Conservation (phyloP, 345 rosid species). For the Capsella bursapastoris region DNA sequence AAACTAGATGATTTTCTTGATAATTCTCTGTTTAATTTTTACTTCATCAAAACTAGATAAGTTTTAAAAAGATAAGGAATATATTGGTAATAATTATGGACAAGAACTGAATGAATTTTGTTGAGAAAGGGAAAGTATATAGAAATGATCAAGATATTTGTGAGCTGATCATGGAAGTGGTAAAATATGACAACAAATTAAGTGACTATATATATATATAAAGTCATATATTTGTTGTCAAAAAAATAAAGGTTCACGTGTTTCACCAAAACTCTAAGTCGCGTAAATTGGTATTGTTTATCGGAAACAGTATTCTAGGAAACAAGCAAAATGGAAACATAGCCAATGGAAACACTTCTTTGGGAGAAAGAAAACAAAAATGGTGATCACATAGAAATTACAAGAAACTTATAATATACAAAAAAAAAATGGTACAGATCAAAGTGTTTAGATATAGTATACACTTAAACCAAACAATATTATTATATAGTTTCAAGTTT, state of each 20-base stretch:
- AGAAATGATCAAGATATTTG: neutral
- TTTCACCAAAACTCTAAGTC: neutral
- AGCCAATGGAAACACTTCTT: neutral
- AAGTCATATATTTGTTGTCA: neutral
- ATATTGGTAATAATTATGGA: neutral
- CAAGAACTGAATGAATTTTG: neutral
- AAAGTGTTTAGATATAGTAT: neutral
- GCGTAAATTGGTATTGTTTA: neutral
- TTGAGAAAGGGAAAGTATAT: neutral
- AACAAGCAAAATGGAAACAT: neutral
- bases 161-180: neutral
- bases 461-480: neutral
- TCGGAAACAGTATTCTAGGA: neutral
- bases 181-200: neutral
- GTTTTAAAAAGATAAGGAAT: neutral
- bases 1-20: no score
- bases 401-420: neutral
- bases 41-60: neutral
- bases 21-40: neutral
- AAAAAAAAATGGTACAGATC: neutral
- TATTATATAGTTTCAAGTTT: neutral
- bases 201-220: neutral
- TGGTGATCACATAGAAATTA: neutral
- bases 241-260: neutral
- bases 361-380: no score